phyloP scores from a whole-genome alignment of 495 filamentous ascomycete genomes.

The Aspergillus conjunctus region DNA sequence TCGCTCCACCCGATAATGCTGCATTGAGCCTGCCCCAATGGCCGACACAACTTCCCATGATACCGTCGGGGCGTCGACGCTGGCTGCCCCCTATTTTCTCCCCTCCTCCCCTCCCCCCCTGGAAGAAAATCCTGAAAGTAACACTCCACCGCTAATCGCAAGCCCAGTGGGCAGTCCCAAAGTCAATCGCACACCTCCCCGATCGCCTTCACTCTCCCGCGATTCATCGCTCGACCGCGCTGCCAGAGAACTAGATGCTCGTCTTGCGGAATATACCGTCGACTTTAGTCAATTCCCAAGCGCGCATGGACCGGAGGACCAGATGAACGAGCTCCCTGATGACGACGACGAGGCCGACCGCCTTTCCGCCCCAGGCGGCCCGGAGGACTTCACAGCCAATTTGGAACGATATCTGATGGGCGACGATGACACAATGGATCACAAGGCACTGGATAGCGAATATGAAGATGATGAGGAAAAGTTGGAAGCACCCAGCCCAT shows the following conservation, averaged over 20 bases:
- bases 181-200: conserved; percentile 23
- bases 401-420: conserved; percentile 53
- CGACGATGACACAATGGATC: conserved; percentile 33
- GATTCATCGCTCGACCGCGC: conserved; percentile 32
- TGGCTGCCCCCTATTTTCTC: conserved; percentile 45
- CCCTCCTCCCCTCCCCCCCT: conserved; percentile 38
- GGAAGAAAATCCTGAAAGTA: conserved; percentile 22
- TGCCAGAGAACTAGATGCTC: conserved; percentile 42
- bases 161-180: conserved; percentile 32
- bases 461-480: conserved; percentile 21
- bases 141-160: conserved; percentile 29
- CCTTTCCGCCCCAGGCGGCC: conserved; percentile 52
- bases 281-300: conserved; percentile 51
- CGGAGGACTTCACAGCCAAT: conserved; percentile 56
- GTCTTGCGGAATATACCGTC: conserved; percentile 49
- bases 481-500: not conserved
- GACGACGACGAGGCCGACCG: conserved; percentile 38
- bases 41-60: conserved; percentile 49
- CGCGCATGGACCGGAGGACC: conserved; percentile 38
- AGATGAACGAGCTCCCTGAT: conserved; percentile 31
- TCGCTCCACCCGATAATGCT: conserved; percentile 4
- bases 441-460: conserved; percentile 26
- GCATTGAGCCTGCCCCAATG: conserved; percentile 28
- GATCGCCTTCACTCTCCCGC: conserved; percentile 25
- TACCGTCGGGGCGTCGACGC: conserved; percentile 48